Conservation (phyloP, 2,329 filamentous ascomycete genomes). For the Niveomyces coronatus region DNA sequence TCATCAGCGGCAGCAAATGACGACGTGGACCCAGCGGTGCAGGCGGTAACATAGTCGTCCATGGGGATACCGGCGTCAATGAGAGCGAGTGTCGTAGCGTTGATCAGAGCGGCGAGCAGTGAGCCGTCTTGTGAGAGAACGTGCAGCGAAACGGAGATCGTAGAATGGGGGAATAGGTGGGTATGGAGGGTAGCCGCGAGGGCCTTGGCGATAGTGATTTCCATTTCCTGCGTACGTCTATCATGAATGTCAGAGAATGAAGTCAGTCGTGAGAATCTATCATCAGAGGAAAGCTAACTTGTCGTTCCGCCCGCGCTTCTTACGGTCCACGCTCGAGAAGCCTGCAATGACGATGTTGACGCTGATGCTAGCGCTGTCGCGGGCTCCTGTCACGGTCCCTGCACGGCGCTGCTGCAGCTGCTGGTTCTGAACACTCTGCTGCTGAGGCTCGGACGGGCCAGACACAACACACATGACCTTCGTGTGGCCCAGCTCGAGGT, state of each 20-base stretch:
- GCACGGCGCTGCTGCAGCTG: conserved; percentile 13
- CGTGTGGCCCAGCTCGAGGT: conserved; percentile 95
- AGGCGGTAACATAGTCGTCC: conserved; percentile 81
- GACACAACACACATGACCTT: conserved; percentile 90
- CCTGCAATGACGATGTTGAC: conserved; percentile 80
- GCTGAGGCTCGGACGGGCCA: conserved; percentile 78
- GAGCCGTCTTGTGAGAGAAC: conserved; percentile 86
- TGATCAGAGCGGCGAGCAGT: conserved; percentile 79
- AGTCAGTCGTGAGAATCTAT: too few relatives aligned
- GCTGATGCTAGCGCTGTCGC: conserved; percentile 47
- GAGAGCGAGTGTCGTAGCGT: conserved; percentile 82
- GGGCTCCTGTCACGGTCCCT: conserved; percentile 34
- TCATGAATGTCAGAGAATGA: too few relatives aligned
- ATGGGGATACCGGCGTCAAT: conserved; percentile 94
- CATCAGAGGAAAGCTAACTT: conserved; percentile 45
- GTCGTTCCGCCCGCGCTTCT: conserved; percentile 63
- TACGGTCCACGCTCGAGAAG: conserved; percentile 80
- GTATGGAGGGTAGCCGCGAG: conserved; percentile 73
- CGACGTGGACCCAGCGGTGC: conserved; percentile 73
- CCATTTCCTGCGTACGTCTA: conserved; percentile 72
- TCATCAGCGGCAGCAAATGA: conserved; percentile 56
- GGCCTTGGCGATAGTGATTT: conserved; percentile 66
- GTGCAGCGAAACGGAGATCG: conserved; percentile 74
- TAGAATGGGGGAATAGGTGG: conserved; percentile 79
- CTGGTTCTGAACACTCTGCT: too few relatives aligned